These are phyloP conservation scores for Tylopilus felleus DNA, from an alignment of 768 basidiomycete species.

Conservation along the genomic window DNA sequence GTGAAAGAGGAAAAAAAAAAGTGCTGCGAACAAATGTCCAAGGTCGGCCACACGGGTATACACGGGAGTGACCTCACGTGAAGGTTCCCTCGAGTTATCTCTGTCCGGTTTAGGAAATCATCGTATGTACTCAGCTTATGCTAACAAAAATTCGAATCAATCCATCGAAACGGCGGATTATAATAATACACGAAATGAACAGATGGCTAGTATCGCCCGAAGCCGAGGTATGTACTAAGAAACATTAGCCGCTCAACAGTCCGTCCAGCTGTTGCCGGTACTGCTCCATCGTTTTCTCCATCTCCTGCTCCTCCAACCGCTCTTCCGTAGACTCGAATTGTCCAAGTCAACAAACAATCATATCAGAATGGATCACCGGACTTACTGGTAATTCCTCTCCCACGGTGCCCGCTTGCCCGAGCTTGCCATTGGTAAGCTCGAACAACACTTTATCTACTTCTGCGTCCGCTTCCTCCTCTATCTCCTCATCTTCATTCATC, in stretches of 20 bases:
- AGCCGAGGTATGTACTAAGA: slow-evolving; percentile 14
- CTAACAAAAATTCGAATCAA: background rate
- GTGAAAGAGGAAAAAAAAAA: slow-evolving; percentile 14
- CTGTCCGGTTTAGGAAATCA: slow-evolving; percentile 8
- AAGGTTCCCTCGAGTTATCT: background rate
- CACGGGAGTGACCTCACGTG: slow-evolving; percentile 24
- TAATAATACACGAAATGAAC: slow-evolving; percentile 7
- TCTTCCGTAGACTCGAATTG: slow-evolving; percentile 52
- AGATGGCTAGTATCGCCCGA: background rate
- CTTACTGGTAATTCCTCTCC: slow-evolving; percentile 74
- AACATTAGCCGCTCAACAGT: slow-evolving; percentile 53
- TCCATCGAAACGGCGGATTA: background rate
- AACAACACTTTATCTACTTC: slow-evolving; percentile 97
- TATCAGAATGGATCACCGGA: slow-evolving; percentile 9
- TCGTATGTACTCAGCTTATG: background rate
- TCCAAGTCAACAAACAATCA: slow-evolving; percentile 6
- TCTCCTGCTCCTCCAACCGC: slow-evolving; percentile 72
- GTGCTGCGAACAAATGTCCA: slow-evolving; percentile 14
- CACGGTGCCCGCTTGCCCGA: slow-evolving; percentile 80
- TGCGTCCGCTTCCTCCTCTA: slow-evolving; percentile 94
- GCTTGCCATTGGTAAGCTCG: slow-evolving; percentile 92
- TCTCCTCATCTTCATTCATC: slow-evolving; percentile 89
- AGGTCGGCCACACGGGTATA: slow-evolving; percentile 18
- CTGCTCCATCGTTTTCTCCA: slow-evolving; percentile 83
- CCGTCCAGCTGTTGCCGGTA: slow-evolving; percentile 90